Evolutionary conservation across 805 yeast species (phyloP).

Genomic region (Peterozyma toletana): DNA sequence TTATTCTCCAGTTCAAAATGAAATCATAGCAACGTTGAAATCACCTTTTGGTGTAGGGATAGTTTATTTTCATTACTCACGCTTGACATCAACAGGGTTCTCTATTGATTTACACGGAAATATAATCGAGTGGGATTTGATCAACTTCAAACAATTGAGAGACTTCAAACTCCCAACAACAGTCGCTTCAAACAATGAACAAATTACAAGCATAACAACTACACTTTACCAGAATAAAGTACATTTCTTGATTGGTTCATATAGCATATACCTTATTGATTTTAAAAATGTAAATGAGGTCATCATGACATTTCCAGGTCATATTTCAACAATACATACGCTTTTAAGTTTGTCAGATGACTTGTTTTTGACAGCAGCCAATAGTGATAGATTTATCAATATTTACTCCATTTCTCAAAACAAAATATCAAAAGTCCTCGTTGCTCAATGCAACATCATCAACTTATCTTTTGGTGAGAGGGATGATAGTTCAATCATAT

Average conservation of each 20-base stretch:
- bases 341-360: constrained; percentile 33
- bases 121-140: constrained; percentile 56
- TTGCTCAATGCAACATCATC: constrained; percentile 57
- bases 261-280: constrained; percentile 52
- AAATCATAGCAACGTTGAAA: constrained; percentile 43
- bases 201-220: constrained; percentile 16
- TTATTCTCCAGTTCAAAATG: constrained; percentile 61
- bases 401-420: constrained; percentile 43
- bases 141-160: constrained; percentile 31
- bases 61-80: constrained; percentile 39
- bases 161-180: constrained; percentile 24
- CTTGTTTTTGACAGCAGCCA: constrained; percentile 62
- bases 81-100: constrained; percentile 41
- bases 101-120: constrained; percentile 51
- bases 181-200: constrained; percentile 13
- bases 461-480: constrained; percentile 30
- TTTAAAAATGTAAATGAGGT: constrained; percentile 26
- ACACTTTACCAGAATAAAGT: constrained; percentile 19
- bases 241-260: constrained; percentile 58
- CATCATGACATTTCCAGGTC: constrained; percentile 62
- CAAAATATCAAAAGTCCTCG: constrained; percentile 48
- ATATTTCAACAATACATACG: constrained; percentile 57
- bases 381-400: constrained; percentile 76
- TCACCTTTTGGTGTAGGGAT: constrained; percentile 40
- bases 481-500: constrained; percentile 29